phyloP scores from a whole-genome alignment of 2,329 filamentous ascomycete genomes.

The Nemania serpens region DNA sequence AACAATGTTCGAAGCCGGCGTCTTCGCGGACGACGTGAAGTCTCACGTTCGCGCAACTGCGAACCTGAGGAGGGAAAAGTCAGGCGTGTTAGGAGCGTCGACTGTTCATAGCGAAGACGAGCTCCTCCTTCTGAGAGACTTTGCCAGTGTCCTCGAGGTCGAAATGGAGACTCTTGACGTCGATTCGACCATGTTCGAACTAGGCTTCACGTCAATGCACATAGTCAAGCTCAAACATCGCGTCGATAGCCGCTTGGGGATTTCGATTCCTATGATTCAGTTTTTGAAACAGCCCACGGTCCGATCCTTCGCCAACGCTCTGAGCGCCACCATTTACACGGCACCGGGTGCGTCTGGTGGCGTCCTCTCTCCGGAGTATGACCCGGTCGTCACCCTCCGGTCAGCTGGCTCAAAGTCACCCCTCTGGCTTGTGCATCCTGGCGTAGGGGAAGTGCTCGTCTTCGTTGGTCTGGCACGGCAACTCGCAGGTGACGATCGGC shows the following conservation, averaged over 20 bases:
- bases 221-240: conserved; percentile 46
- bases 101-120: no score
- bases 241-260: conserved; percentile 33
- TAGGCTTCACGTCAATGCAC: conserved; percentile 48
- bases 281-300: conserved; percentile 41
- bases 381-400: neutral
- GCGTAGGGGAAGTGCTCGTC: conserved; percentile 49
- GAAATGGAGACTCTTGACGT: conserved; percentile 1
- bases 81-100: no score
- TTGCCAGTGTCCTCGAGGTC: neutral
- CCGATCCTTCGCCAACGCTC: no score
- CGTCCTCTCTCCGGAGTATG: neutral
- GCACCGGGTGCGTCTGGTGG: no score
- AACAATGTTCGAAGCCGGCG: neutral
- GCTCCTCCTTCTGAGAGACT: no score
- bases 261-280: conserved; percentile 42
- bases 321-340: no score
- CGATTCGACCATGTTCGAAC: conserved; percentile 36
- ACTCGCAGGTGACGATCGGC: conserved; percentile 45
- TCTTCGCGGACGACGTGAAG: neutral
- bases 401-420: conserved; percentile 41
- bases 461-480: conserved; percentile 46
- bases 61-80: no score
- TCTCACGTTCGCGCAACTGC: no score
- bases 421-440: conserved; percentile 49